Base-by-base conservation (phyloP, 2,329 filamentous ascomycete genomes). In the Aureobasidium sp. region DNA sequence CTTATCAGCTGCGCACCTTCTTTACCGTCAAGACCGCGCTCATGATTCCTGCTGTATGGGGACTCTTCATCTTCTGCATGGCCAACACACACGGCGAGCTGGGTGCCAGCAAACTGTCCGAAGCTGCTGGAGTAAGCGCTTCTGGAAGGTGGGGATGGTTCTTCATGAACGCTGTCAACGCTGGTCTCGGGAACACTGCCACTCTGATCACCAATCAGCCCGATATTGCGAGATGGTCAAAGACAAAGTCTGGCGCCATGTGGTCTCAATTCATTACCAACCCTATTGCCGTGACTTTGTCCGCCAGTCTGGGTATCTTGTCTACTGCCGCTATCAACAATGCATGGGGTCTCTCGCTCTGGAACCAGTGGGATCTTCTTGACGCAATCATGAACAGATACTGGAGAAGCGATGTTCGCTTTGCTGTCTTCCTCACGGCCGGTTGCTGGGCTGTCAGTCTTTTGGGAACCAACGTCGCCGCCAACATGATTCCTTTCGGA, bases 121-220 rank as follows among this genome's bases (percentile, higher is more conserved):
- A 29, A 31, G 57, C 44, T 17, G 45, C 44, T 27, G 57, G 57
- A 19, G 33, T n/a, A 2, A 54, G 35, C 19, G 33, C 40, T 9
- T 29, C 47, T 59, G 54, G 63, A 58, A 39, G 47, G 5, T 65
- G 63, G 57, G 62, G 67, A 19, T 76, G 74, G 74, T 71, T 75
- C 52, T 72, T 74, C n/a, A 68, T 77, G 63, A 71, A 72, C 52
- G 73, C 70, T 14, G 75, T 77, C 63, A 77, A 76, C 63, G 69
- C 68, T 59, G 73, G 73, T 3, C 76, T 81, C 64, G 78, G 78
- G 9, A 79, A 81, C 62, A 85, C 74, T 66, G 76, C 79, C 3
- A 80, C 79, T 0, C 69, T 81, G 3, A 76, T 77, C 24, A 78
- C 82, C 14, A 83, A 82, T 63, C 75, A 71, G 60, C 76, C 77